Percentiles rank a stretch among this genome's conserved stretches.
phyloP scores from a whole-genome alignment of 257 asterid genomes.

The Fraxinus americana region DNA sequence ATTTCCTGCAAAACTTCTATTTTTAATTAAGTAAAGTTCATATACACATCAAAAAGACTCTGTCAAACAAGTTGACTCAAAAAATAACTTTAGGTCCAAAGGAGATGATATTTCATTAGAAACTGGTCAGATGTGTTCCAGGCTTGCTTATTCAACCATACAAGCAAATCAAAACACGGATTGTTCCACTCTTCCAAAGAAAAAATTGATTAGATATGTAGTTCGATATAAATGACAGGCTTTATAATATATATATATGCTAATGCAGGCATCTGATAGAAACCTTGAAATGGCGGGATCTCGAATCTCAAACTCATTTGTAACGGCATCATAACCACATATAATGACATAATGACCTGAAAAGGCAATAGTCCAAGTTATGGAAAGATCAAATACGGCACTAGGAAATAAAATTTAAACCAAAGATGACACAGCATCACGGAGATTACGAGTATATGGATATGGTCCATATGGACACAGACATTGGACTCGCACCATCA shows the following conservation, averaged over 20 bases:
- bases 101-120: neutral
- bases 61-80: neutral
- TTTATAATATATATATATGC: slow-evolving; percentile 3
- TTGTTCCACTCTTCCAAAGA: neutral
- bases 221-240: neutral
- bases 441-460: neutral
- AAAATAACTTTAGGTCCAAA: neutral
- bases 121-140: neutral
- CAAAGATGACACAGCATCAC: neutral
- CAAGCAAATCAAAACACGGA: neutral
- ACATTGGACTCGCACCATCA: slow-evolving; percentile 7
- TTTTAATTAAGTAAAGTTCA: neutral
- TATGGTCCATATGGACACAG: neutral
- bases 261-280: slow-evolving; percentile 7
- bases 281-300: slow-evolving; percentile 98
- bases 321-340: slow-evolving; percentile 80
- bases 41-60: neutral
- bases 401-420: neutral
- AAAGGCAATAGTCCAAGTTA: slow-evolving; percentile 21
- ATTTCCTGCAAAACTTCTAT: slow-evolving; percentile 52
- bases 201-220: neutral
- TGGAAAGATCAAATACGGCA: neutral
- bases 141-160: neutral
- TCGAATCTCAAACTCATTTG: slow-evolving; percentile 92
- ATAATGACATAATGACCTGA: slow-evolving; percentile 88